These are phyloP conservation scores for Biscogniauxia mediterranea DNA, from an alignment of 2,329 filamentous ascomycete genomes.

Conservation along the genomic window DNA sequence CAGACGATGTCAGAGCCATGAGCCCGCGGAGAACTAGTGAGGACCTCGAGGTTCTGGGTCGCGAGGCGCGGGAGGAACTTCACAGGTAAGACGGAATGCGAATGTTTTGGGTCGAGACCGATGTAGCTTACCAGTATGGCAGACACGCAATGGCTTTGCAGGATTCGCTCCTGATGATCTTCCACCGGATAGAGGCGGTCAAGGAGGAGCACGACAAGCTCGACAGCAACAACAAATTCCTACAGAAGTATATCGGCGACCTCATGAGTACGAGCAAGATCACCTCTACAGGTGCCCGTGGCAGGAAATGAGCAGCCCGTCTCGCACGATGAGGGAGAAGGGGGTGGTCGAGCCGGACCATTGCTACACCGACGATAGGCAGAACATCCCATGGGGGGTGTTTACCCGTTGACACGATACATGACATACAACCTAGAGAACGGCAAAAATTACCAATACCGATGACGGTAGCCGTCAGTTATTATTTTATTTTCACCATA, in stretches of 20 bases:
- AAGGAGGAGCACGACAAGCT: constrained; percentile 95
- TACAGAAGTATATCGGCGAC: constrained; percentile 97
- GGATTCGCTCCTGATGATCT: constrained; percentile 82
- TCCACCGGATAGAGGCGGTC: constrained; percentile 91
- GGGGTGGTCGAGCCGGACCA: neutral
- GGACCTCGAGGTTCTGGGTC: constrained; percentile 83
- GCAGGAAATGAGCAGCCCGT: constrained; percentile 48
- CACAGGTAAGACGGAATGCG: constrained; percentile 46
- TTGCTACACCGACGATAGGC: neutral
- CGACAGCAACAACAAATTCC: constrained; percentile 92
- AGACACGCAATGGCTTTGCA: constrained; percentile 89
- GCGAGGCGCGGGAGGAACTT: constrained; percentile 71
- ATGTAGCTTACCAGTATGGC: constrained; percentile 11
- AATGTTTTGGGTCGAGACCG: neutral
- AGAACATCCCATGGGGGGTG: neutral
- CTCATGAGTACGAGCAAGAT: constrained; percentile 85
- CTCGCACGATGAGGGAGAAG: constrained; percentile 4
- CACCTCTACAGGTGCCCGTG: constrained; percentile 53
- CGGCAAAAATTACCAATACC: neutral
- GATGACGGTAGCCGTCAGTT: neutral
- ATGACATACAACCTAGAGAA: constrained; percentile 1
- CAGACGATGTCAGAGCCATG: constrained; percentile 90
- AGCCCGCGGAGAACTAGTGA: constrained; percentile 87
- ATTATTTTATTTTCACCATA: neutral
- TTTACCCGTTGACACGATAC: neutral